Percentiles rank a stretch among this genome's conserved stretches.
Evolutionary conservation across 1,139 yeast genomes (phyloP).

Genomic region (Kodamaea anthophila): DNA sequence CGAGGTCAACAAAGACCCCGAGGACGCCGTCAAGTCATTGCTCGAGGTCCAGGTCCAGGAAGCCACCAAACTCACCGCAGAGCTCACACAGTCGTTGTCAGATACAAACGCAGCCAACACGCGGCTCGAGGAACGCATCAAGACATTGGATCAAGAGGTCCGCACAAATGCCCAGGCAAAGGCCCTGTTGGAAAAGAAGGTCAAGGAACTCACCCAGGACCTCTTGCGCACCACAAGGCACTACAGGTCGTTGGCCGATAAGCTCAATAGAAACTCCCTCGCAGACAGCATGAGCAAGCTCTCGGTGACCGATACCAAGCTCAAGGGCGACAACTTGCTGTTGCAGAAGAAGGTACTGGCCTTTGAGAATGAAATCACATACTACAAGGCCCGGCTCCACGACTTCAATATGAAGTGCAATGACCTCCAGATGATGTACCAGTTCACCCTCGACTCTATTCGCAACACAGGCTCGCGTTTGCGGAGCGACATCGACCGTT

Average conservation of each 20-base stretch:
- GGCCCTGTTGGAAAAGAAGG: slow-evolving; percentile 12
- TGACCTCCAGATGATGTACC: slow-evolving; percentile 50
- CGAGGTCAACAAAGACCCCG: slow-evolving; percentile 8
- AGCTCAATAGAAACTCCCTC: slow-evolving; percentile 11
- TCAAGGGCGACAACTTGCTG: slow-evolving; percentile 12
- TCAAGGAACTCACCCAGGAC: slow-evolving; percentile 19
- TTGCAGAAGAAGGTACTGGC: slow-evolving; percentile 17
- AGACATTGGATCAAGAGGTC: slow-evolving; percentile 10
- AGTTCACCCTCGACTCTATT: slow-evolving; percentile 42
- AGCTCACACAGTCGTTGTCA: slow-evolving; percentile 18
- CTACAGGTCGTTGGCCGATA: slow-evolving; percentile 27
- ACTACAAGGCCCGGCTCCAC: slow-evolving; percentile 32
- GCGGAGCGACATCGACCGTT: slow-evolving; percentile 35
- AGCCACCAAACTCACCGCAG: slow-evolving; percentile 19
- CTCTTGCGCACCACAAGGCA: slow-evolving; percentile 22
- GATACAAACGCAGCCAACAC: slow-evolving; percentile 12
- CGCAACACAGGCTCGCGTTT: slow-evolving; percentile 36
- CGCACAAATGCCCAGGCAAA: slow-evolving; percentile 16
- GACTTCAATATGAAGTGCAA: slow-evolving; percentile 33
- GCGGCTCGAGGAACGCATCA: slow-evolving; percentile 9
- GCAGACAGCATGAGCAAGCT: slow-evolving; percentile 12
- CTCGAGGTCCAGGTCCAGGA: slow-evolving; percentile 33
- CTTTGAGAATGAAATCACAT: slow-evolving; percentile 25
- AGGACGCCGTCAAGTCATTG: slow-evolving; percentile 20
- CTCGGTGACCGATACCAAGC: slow-evolving; percentile 12